Evolutionary conservation across 305 asterid genomes (phyloP), one percentile per base, ranked within the genome.

Genomic region (Solanum hybrid): DNA sequence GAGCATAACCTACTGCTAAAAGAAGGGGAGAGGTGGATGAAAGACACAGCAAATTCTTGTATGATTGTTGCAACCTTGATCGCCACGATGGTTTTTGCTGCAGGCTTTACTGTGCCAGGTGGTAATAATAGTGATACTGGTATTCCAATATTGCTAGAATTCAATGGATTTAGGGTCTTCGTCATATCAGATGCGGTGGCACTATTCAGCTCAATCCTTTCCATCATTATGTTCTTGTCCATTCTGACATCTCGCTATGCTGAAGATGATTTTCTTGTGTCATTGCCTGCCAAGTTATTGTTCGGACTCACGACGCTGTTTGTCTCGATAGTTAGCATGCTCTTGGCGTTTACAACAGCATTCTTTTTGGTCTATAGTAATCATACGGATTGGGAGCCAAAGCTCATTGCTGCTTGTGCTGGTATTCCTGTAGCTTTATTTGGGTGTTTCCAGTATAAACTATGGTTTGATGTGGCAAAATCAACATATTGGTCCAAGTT

Each of bases 11-110:
- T 75, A 36, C 73, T 93, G 27, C 56, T 91, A 12, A 92, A 90
- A 90, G 94, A 92, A 22, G 94, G 93, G 36, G 93, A 93, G 36
- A 69, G 78, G 78, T 93, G 91, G 93, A 91, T 93, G 93, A 93
- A 90, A 89, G 92, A 92, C 89, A 91, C 93, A 0, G 92, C 91
- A 77, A 93, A 89, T 80, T 93, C 91, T 69, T 93, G 94, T 76
- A 91, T 92, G 7, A 89, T 93, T 64, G 91, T 77, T 19, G 93
- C 94, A 86, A 90, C 93, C 19, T 90, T 93, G 60, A 93, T 93
- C 4, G 93, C 94, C 3, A 93, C 93, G 17, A 36, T 93, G 72
- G 92, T 90, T n/a, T 93, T 93, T 87, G 94, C 94, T 22, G 93
- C 93, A 36, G 78, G 92, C 64, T 91, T 93, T 56, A 93, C 93